Conservation (phyloP, 768 basidiomycete species). For the Phaeotremella skinneri region DNA sequence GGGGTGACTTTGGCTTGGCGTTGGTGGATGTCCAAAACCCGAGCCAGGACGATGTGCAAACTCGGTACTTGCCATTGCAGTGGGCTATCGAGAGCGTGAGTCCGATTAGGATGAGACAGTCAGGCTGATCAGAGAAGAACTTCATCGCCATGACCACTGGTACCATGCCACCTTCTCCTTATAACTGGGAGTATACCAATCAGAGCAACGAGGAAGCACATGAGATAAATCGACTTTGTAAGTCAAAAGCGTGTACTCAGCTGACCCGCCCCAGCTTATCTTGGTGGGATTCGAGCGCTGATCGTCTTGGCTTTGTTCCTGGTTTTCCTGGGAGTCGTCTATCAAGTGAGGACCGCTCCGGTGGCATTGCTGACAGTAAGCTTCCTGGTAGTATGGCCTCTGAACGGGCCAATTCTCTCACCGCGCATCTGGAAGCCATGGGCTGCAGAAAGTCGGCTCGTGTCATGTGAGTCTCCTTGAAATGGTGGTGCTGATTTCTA, state of each 20-base stretch:
- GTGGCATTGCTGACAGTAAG: conserved; percentile 4
- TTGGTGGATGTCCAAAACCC: conserved; percentile 67
- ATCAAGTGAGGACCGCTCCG: conserved; percentile 57
- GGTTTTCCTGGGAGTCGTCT: conserved; percentile 69
- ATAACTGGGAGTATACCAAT: conserved; percentile 70
- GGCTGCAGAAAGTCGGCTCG: conserved; percentile 70
- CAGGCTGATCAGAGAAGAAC: conserved; percentile 55
- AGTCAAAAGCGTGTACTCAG: conserved; percentile 30
- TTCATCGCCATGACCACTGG: conserved; percentile 70
- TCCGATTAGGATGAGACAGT: background rate
- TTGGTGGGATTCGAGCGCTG: conserved; percentile 62
- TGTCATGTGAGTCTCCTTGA: conserved; percentile 56
- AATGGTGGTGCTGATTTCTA: conserved; percentile 19
- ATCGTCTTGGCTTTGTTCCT: conserved; percentile 70
- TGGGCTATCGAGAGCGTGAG: conserved; percentile 71
- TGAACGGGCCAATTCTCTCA: conserved; percentile 66
- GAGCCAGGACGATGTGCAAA: conserved; percentile 65
- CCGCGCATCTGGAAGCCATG: conserved; percentile 76
- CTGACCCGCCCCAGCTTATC: conserved; percentile 57
- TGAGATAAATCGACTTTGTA: conserved; percentile 61
- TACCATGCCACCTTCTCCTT: conserved; percentile 58
- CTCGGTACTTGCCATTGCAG: conserved; percentile 67
- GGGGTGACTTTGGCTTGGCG: conserved; percentile 64
- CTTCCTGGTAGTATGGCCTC: conserved; percentile 64
- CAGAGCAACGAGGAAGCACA: conserved; percentile 66